Conservation (phyloP, 1,139 yeast genomes). For the Yamadazyma trypodendri region DNA sequence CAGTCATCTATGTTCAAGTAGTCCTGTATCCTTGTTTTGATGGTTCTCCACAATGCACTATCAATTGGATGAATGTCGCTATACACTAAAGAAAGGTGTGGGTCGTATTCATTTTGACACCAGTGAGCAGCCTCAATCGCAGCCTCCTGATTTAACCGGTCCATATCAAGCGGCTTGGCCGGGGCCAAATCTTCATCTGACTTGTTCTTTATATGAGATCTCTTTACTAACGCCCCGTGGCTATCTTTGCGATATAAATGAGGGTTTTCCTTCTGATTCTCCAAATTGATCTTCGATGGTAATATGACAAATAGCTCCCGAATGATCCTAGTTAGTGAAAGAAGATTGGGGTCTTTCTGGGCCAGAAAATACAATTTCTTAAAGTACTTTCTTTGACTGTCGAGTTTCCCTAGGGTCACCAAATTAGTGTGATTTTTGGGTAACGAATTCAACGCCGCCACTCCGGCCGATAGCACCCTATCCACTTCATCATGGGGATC, state of each 20-base stretch:
- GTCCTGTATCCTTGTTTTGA: slow-evolving; percentile 69
- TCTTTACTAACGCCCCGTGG: slow-evolving; percentile 31
- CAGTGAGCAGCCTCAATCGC: slow-evolving; percentile 49
- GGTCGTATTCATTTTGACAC: slow-evolving; percentile 60
- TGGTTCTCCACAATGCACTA: slow-evolving; percentile 65
- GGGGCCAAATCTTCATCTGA: slow-evolving; percentile 8
- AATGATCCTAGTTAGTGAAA: slow-evolving; percentile 67
- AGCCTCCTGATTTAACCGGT: slow-evolving; percentile 26
- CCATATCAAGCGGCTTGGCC: slow-evolving; percentile 26
- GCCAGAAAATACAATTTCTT: slow-evolving; percentile 66
- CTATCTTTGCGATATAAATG: slow-evolving; percentile 38
- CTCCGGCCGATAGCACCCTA: slow-evolving; percentile 60
- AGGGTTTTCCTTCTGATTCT: slow-evolving; percentile 37
- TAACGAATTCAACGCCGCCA: slow-evolving; percentile 58
- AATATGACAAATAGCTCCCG: slow-evolving; percentile 63
- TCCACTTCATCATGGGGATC: slow-evolving; percentile 56
- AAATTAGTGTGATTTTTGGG: slow-evolving; percentile 38
- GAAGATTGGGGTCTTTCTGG: slow-evolving; percentile 52
- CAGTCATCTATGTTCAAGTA: slow-evolving; percentile 55
- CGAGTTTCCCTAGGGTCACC: slow-evolving; percentile 38
- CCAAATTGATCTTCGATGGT: slow-evolving; percentile 38
- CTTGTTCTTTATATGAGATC: slow-evolving; percentile 23
- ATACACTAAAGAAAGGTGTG: slow-evolving; percentile 74
- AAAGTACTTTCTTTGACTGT: slow-evolving; percentile 48
- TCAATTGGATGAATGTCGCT: slow-evolving; percentile 67